Evolutionary conservation across 2,329 filamentous ascomycete genomes (phyloP).

Genomic region (Periconia macrospinosa): DNA sequence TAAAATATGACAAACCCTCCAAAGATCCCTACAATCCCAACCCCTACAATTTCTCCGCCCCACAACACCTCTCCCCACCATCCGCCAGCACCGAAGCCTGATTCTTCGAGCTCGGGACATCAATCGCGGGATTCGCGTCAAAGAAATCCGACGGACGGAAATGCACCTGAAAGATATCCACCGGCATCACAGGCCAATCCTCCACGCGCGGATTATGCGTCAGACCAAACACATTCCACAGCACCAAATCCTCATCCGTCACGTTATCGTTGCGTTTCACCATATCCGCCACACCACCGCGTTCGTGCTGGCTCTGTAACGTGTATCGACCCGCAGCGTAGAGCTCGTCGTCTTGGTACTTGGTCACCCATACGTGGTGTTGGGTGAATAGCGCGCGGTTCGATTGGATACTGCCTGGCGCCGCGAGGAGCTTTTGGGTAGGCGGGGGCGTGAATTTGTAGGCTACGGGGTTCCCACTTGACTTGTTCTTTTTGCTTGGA

Average conservation of each 20-base stretch:
- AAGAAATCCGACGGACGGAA: conserved; percentile 59
- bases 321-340: conserved; percentile 55
- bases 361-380: conserved; percentile 58
- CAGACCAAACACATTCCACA: conserved; percentile 55
- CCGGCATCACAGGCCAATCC: conserved; percentile 56
- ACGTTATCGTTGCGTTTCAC: conserved; percentile 47
- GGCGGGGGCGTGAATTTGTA: conserved; percentile 54
- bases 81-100: conserved; percentile 29
- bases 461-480: conserved; percentile 49
- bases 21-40: too few relatives aligned
- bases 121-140: conserved; percentile 54
- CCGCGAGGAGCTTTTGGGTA: conserved; percentile 54
- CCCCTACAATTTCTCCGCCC: conserved; percentile 10
- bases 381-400: conserved; percentile 53
- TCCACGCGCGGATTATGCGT: conserved; percentile 56
- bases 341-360: conserved; percentile 55
- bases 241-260: conserved; percentile 50
- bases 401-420: conserved; percentile 48
- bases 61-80: conserved; percentile 23
- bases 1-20: too few relatives aligned
- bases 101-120: conserved; percentile 50
- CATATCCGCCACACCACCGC: conserved; percentile 50
- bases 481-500: conserved; percentile 47
- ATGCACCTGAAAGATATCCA: conserved; percentile 52
- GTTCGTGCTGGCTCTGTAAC: conserved; percentile 48